These are phyloP conservation scores for Fraxinus platypoda DNA, from an alignment of 305 asterid species.

Conservation along the genomic window DNA sequence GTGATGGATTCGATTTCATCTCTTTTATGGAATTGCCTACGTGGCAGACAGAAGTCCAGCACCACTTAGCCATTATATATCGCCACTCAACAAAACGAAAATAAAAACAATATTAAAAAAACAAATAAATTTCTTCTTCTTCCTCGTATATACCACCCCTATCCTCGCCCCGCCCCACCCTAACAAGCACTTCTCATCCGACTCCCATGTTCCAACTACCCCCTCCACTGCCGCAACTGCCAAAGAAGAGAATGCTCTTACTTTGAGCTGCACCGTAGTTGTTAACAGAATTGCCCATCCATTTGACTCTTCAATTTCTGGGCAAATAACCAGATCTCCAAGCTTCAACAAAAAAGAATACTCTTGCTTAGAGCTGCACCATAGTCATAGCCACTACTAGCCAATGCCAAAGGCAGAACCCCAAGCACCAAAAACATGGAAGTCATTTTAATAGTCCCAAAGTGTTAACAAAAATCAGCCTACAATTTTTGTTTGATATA, in stretches of 20 bases:
- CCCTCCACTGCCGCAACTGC: background rate
- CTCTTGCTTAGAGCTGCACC: constrained; percentile 79
- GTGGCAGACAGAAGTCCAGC: background rate
- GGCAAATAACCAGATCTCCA: constrained; percentile 97
- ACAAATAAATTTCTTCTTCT: background rate
- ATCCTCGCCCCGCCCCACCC: background rate
- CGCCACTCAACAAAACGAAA: background rate
- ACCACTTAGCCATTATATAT: background rate
- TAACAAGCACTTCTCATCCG: background rate
- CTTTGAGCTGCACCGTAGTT: background rate
- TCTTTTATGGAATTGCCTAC: background rate
- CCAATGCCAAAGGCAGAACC: constrained; percentile 51
- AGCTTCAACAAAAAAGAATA: constrained; percentile 83
- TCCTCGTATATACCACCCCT: background rate
- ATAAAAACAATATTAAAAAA: background rate
- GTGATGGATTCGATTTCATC: background rate
- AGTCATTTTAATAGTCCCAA: constrained; percentile 39
- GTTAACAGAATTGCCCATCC: constrained; percentile 86
- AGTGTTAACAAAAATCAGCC: constrained; percentile 42
- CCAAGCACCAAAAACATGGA: constrained; percentile 53
- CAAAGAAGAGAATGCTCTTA: background rate
- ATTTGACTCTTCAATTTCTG: constrained; percentile 61
- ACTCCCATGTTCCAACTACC: background rate
- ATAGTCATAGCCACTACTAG: constrained; percentile 61
- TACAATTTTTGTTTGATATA: constrained; percentile 25